Conservation (phyloP, 2,329 filamentous ascomycete species). For the Hortaea sp. region DNA sequence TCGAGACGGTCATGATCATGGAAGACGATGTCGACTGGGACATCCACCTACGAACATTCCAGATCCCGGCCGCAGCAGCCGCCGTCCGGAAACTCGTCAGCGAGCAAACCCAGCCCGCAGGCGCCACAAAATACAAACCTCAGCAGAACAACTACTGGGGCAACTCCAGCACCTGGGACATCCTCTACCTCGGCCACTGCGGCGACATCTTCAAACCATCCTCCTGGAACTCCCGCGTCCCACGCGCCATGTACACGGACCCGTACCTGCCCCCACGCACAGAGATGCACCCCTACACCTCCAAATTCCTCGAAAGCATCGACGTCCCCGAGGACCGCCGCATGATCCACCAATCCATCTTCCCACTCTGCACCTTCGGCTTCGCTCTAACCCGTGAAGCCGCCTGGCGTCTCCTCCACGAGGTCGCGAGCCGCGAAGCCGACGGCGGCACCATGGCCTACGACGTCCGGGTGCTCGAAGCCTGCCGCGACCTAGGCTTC, state of each 20-base stretch:
- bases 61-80: constrained; percentile 32
- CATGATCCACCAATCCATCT: constrained; percentile 31
- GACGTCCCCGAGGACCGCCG: constrained; percentile 28
- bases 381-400: constrained; percentile 33
- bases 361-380: constrained; percentile 36
- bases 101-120: background rate
- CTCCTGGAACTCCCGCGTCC: constrained; percentile 16
- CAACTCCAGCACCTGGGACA: constrained; percentile 26
- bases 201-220: constrained; percentile 29
- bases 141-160: constrained; percentile 29
- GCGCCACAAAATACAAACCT: background rate
- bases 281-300: constrained; percentile 29
- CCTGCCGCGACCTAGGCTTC: constrained; percentile 27
- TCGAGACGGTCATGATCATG: constrained; percentile 33
- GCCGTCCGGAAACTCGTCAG: constrained; percentile 30
- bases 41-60: constrained; percentile 33
- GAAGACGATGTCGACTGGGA: constrained; percentile 40
- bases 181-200: constrained; percentile 34
- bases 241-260: constrained; percentile 23
- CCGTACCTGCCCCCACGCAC: constrained; percentile 26
- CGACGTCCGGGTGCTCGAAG: constrained; percentile 30
- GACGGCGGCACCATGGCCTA: constrained; percentile 27
- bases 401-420: constrained; percentile 23
- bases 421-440: constrained; percentile 25
- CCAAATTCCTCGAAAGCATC: constrained; percentile 26